phyloP scores from a whole-genome alignment of 139 green algal species.

The Pleodorina starrii region DNA sequence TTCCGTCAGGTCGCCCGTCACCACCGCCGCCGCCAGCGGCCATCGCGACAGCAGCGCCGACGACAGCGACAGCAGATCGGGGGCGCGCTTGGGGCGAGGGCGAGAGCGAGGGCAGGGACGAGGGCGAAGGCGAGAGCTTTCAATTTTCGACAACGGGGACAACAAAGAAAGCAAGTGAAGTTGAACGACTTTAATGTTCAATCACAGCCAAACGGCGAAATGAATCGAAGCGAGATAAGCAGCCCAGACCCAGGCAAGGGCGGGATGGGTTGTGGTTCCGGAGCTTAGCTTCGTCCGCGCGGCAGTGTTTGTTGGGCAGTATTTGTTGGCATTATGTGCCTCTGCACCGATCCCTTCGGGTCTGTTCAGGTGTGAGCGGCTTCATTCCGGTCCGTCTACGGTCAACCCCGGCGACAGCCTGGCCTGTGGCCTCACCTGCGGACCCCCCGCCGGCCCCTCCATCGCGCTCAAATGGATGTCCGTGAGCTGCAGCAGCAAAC shows the following conservation, averaged over 20 bases:
- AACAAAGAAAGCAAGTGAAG: not conserved
- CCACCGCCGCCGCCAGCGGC: slow-evolving; percentile 6
- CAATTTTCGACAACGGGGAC: not conserved
- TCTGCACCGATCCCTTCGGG: not conserved
- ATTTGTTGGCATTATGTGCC: too few species aligned
- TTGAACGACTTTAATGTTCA: not conserved
- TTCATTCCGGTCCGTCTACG: too few species aligned
- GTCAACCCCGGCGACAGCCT: not conserved
- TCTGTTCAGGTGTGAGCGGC: too few species aligned
- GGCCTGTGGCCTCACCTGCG: not conserved
- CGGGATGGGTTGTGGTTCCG: too few species aligned
- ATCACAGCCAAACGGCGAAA: not conserved
- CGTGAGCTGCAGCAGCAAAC: slow-evolving; percentile 27
- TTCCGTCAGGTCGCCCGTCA: slow-evolving; percentile 49
- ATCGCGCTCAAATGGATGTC: slow-evolving; percentile 37
- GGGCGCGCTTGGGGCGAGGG: not conserved
- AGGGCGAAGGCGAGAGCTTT: not conserved
- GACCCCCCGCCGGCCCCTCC: not conserved
- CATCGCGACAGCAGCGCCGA: not conserved
- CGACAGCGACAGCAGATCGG: not conserved
- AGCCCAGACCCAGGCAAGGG: too few species aligned
- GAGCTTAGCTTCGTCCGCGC: too few species aligned
- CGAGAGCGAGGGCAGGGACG: not conserved
- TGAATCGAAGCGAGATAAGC: too few species aligned
- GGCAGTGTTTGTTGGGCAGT: too few species aligned